A percentile compares a stretch with the other conserved stretches of the same genome.
Evolutionary conservation across 1,284 basidiomycete species (phyloP).

Genomic region (Ustilago xerochloae): DNA sequence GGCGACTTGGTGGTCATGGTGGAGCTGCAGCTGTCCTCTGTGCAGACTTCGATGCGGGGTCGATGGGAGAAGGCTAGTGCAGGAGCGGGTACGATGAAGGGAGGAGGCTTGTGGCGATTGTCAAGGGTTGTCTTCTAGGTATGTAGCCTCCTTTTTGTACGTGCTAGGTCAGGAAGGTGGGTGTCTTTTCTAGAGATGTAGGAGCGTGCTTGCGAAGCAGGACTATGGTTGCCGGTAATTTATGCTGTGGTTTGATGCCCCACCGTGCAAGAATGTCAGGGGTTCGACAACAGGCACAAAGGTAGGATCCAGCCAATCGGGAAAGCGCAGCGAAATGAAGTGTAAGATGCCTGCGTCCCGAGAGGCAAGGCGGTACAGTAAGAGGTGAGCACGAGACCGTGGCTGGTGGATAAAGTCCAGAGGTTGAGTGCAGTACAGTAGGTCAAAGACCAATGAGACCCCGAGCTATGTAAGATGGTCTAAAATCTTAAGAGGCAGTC

Average conservation of each 20-base stretch:
- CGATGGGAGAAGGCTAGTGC: no score
- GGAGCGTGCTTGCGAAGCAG: no score
- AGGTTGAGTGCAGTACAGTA: constrained; percentile 12
- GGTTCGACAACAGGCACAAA: no score
- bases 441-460: no score
- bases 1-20: constrained; percentile 11
- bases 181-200: background rate
- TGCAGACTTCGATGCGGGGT: no score
- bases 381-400: constrained; percentile 3
- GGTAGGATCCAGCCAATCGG: constrained; percentile 5
- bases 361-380: background rate
- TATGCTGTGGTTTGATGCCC: background rate
- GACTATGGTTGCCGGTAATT: background rate
- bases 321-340: constrained; percentile 7
- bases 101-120: no score
- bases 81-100: background rate
- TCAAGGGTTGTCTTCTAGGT: background rate
- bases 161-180: background rate
- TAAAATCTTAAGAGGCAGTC: no score
- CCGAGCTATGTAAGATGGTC: no score
- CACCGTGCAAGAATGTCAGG: background rate
- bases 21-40: no score
- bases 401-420: constrained; percentile 18
- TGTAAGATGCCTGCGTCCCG: background rate
- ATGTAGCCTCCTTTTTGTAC: background rate